These are phyloP conservation scores for Verticillium dahliae DNA, from an alignment of 2,329 filamentous ascomycete species.

Conservation along the genomic window DNA sequence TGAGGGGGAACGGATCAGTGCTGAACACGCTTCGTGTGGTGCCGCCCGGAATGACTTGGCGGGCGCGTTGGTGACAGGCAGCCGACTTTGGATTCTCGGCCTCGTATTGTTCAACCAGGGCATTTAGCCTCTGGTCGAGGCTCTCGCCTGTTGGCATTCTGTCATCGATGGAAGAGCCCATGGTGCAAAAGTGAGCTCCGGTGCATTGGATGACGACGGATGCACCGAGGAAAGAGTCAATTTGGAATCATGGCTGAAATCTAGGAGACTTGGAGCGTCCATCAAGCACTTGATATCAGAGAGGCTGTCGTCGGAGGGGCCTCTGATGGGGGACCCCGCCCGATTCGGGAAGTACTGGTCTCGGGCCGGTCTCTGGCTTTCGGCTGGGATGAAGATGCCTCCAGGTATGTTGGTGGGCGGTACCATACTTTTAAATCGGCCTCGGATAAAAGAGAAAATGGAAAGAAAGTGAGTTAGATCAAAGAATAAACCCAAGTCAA, in stretches of 20 bases:
- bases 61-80: not conserved
- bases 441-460: no score
- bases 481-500: not conserved
- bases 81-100: not conserved
- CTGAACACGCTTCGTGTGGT: constrained; percentile 39
- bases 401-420: no score
- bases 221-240: no score
- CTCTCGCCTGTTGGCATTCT: no score
- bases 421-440: no score
- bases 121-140: not conserved
- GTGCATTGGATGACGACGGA: no score
- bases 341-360: not conserved
- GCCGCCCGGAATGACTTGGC: constrained; percentile 30
- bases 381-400: no score
- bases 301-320: not conserved
- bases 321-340: not conserved
- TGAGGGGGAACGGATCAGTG: constrained; percentile 35
- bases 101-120: not conserved
- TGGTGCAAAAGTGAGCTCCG: not conserved
- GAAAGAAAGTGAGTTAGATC: no score
- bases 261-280: not conserved
- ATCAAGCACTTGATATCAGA: not conserved
- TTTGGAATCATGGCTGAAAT: not conserved
- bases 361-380: not conserved
- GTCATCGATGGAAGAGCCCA: not conserved